These are phyloP conservation scores for Cladophialophora exuberans DNA, from an alignment of 2,329 filamentous ascomycete species.

Conservation along the genomic window DNA sequence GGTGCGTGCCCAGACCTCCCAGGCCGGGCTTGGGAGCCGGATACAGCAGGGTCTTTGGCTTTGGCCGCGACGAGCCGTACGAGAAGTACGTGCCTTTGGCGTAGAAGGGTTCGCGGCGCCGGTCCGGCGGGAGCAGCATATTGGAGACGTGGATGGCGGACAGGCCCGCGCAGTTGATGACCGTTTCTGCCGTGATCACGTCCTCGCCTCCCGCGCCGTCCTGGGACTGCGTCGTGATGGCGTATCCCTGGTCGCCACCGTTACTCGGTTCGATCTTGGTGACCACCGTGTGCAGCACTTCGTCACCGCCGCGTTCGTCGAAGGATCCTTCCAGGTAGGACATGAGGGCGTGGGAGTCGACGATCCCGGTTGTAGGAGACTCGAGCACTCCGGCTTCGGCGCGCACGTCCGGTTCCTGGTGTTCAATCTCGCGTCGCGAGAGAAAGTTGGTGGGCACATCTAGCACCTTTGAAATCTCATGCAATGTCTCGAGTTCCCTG, in stretches of 20 bases:
- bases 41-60: constrained; percentile 76
- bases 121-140: constrained; percentile 67
- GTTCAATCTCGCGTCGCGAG: constrained; percentile 60
- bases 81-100: constrained; percentile 97
- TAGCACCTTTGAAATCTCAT: constrained; percentile 57
- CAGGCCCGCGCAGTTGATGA: constrained; percentile 87
- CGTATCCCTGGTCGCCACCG: constrained; percentile 56
- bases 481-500: constrained; percentile 57
- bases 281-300: constrained; percentile 71
- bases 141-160: constrained; percentile 78
- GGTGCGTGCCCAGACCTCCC: constrained; percentile 88
- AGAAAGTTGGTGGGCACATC: constrained; percentile 74
- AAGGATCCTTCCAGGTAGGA: constrained; percentile 74
- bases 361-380: constrained; percentile 82
- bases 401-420: constrained; percentile 73
- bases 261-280: constrained; percentile 58
- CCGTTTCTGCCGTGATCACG: constrained; percentile 70
- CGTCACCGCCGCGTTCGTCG: constrained; percentile 73
- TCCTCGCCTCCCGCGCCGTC: constrained; percentile 39
- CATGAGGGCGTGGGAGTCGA: constrained; percentile 88
- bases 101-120: constrained; percentile 69
- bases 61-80: constrained; percentile 69
- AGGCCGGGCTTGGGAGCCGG: constrained; percentile 81
- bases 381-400: constrained; percentile 77
- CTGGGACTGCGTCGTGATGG: constrained; percentile 57